Conservation (phyloP, 192 early-diverging fungal genomes). For the Mortierella antarctica region DNA sequence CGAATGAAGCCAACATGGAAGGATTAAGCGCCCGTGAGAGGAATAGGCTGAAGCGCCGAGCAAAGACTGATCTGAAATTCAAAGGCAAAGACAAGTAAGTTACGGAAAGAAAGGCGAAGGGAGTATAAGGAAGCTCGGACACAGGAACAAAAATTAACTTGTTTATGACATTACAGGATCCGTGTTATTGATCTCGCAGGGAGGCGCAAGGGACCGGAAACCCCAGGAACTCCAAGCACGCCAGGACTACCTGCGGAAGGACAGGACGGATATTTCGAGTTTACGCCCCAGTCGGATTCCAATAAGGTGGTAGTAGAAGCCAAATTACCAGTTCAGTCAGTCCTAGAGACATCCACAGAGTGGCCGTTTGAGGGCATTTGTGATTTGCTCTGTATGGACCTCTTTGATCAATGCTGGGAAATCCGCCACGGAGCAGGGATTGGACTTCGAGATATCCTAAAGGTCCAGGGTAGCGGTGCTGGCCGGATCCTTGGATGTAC, state of each 20-base stretch:
- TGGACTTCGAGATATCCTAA: slow-evolving; percentile 90
- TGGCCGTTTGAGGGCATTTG: slow-evolving; percentile 71
- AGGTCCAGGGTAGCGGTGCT: slow-evolving; percentile 84
- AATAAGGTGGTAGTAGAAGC: slow-evolving; percentile 77
- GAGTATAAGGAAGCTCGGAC: no score
- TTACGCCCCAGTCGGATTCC: slow-evolving; percentile 69
- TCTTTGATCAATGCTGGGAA: slow-evolving; percentile 86
- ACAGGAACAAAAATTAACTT: background rate
- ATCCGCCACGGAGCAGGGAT: slow-evolving; percentile 96
- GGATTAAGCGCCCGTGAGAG: slow-evolving; percentile 91
- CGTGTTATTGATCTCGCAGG: slow-evolving; percentile 57
- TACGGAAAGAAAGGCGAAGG: background rate
- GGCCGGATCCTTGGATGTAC: slow-evolving; percentile 74
- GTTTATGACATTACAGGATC: slow-evolving; percentile 43
- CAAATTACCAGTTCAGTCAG: slow-evolving; percentile 59
- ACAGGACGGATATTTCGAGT: slow-evolving; percentile 62
- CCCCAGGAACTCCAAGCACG: slow-evolving; percentile 30
- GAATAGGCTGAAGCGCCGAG: slow-evolving; percentile 89
- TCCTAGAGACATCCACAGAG: slow-evolving; percentile 53
- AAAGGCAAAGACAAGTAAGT: slow-evolving; percentile 78
- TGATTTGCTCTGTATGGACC: slow-evolving; percentile 66
- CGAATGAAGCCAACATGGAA: slow-evolving; percentile 68
- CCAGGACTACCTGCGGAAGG: slow-evolving; percentile 23
- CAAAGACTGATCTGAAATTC: slow-evolving; percentile 80
- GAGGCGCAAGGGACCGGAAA: slow-evolving; percentile 40